Base-by-base conservation (phyloP, 768 basidiomycete genomes). In the Myochromella boudieri region DNA sequence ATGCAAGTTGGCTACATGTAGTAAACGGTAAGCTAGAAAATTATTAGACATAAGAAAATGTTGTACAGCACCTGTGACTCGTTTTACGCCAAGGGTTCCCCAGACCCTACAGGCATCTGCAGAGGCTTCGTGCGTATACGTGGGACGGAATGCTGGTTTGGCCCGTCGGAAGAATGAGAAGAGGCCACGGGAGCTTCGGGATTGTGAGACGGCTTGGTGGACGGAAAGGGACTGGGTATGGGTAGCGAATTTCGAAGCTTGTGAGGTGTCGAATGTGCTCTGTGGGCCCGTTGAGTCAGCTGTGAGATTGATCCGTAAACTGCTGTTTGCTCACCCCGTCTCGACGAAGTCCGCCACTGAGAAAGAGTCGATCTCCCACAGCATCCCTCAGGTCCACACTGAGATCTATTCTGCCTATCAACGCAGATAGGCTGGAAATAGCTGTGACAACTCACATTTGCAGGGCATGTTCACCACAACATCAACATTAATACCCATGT, bases 381-480 rank as follows among this genome's bases (percentile, higher is more conserved):
- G 88, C 89, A 63, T 99, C 95, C 48, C 94, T 75, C 51, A 99
- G 63, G 61, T 98, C 95, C 20, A 97, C 87, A 39, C 81, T 85
- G 40, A 98, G 70, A 61, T 77, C 95, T 97, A 26, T n/a, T n/a
- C n/a, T n/a, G n/a, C n/a, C n/a, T n/a, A n/a, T n/a, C n/a, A n/a
- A 14, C 33, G n/a, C n/a, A 14, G 41, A 32, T 42, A 26, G 34
- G 4, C 17, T 45, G 11, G 6, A 17, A 48, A 7, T 10, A 27
- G 17, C 12, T 39, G 8, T 24, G 3, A 9, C 11, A 3, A 81
- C 92, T 68, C 65, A 95, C 94, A 91, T 67, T 77, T 74, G 68
- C 95, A 97, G 2, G 92, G 93, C 80, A 93, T 97, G 56, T 90
- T 89, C 28, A 97, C 88, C 20, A 89, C 81, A 69, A 97, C 67